phyloP scores from a whole-genome alignment of 768 basidiomycete genomes.

The Wakefieldia striispora region DNA sequence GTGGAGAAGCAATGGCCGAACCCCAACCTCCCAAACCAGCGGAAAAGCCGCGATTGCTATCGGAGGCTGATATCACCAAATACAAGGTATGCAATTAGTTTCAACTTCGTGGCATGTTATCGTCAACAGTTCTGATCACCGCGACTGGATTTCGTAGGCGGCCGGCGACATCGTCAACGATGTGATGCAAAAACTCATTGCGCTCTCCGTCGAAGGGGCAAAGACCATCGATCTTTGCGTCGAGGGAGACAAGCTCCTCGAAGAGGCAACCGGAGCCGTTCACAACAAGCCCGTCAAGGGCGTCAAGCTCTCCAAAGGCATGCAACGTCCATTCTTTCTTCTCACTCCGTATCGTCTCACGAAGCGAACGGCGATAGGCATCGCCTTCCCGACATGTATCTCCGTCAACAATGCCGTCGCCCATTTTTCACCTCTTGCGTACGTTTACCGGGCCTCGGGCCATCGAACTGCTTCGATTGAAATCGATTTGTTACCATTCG shows the following conservation, averaged over 20 bases:
- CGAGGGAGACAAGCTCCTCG: conserved; percentile 92
- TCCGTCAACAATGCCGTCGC: conserved; percentile 95
- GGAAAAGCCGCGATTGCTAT: conserved; percentile 54
- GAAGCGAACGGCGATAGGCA: conserved; percentile 44
- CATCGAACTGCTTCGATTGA: conserved; percentile 12
- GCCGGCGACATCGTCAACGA: conserved; percentile 88
- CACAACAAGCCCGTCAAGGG: conserved; percentile 92
- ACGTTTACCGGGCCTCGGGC: conserved; percentile 35
- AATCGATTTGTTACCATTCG: conserved; percentile 21
- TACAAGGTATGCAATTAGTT: conserved; percentile 61
- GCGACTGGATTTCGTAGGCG: conserved; percentile 44
- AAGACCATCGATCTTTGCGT: conserved; percentile 87
- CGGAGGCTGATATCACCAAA: conserved; percentile 78
- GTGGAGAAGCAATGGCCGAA: conserved; percentile 53
- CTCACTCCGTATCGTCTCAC: conserved; percentile 6
- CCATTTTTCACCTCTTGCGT: conserved; percentile 95
- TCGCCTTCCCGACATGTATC: conserved; percentile 92
- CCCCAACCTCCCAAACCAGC: conserved; percentile 42
- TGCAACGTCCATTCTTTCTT: conserved; percentile 20
- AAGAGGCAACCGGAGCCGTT: conserved; percentile 77
- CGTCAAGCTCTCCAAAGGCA: conserved; percentile 85
- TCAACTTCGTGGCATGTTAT: conserved; percentile 13
- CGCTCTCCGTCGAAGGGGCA: conserved; percentile 73
- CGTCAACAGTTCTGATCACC: conserved; percentile 8
- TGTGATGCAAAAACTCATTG: conserved; percentile 83